These are phyloP conservation scores for Tulasnella sp. DNA, from an alignment of 768 basidiomycete species.

Conservation along the genomic window DNA sequence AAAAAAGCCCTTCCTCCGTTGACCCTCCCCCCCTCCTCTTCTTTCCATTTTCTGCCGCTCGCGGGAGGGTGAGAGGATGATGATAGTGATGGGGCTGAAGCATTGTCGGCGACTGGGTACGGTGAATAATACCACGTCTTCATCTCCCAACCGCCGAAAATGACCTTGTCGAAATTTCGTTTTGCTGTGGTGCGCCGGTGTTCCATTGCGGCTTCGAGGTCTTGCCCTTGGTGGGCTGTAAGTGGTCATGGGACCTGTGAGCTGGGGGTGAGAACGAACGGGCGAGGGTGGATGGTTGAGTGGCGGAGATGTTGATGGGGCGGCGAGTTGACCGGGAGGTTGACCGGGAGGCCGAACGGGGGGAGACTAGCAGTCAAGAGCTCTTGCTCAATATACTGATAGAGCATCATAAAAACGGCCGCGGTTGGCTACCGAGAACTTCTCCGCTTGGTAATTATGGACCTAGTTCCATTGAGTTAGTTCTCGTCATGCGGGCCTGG, in stretches of 20 bases:
- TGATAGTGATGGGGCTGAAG: conserved; percentile 46
- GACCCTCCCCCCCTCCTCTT: background rate
- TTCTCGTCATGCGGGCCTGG: background rate
- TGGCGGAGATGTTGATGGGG: background rate
- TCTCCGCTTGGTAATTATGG: background rate
- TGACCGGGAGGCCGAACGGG: no score
- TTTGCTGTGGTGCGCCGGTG: conserved; percentile 68
- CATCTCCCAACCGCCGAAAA: conserved; percentile 84
- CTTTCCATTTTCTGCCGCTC: background rate
- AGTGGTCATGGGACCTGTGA: conserved; percentile 17
- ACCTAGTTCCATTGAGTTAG: background rate
- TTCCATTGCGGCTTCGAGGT: conserved; percentile 56
- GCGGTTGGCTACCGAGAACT: conserved; percentile 10
- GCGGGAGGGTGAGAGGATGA: background rate
- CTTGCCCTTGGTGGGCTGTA: conserved; percentile 21
- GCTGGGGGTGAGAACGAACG: conserved; percentile 1
- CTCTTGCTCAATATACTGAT: background rate
- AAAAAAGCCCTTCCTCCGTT: background rate
- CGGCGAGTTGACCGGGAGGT: background rate
- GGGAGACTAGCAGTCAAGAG: background rate
- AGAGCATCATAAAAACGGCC: background rate
- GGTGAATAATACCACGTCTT: conserved; percentile 96
- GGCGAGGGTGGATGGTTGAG: background rate
- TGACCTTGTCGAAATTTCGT: conserved; percentile 85
- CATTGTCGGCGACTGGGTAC: conserved; percentile 72